Percentiles rank a stretch among this genome's conserved stretches.
Conservation (phyloP, 148 eudicot genomes). For the Pouteria glomerata region DNA sequence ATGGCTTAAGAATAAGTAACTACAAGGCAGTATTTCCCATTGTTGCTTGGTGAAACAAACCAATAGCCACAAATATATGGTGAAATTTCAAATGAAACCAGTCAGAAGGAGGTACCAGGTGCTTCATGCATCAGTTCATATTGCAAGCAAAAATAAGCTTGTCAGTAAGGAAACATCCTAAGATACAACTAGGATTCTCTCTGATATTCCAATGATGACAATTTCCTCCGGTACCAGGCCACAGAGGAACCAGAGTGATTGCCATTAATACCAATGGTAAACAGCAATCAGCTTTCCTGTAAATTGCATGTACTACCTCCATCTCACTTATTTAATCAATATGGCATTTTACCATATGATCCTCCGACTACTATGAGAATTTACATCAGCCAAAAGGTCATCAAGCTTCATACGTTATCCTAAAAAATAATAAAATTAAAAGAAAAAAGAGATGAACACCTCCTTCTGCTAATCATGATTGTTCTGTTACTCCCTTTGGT, state of each 20-base stretch:
- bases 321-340: conserved; percentile 1
- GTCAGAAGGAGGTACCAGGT: too few relatives aligned
- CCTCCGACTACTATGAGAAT: not conserved
- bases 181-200: too few relatives aligned
- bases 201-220: too few relatives aligned
- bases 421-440: too few relatives aligned
- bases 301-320: not conserved
- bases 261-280: not conserved
- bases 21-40: not conserved
- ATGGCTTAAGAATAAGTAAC: not conserved
- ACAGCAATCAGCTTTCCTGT: not conserved
- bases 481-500: too few relatives aligned
- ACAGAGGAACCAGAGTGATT: too few relatives aligned
- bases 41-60: not conserved
- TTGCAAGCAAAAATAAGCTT: too few relatives aligned
- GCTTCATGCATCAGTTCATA: not conserved
- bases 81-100: not conserved
- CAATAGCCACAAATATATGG: not conserved
- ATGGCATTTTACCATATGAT: not conserved
- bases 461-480: too few relatives aligned
- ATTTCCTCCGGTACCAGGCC: too few relatives aligned
- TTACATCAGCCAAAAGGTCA: not conserved
- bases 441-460: too few relatives aligned
- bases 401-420: too few relatives aligned
- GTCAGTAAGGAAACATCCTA: too few relatives aligned